Base-by-base conservation (phyloP, 1,284 basidiomycete species). In the Lentinus polychrous region DNA sequence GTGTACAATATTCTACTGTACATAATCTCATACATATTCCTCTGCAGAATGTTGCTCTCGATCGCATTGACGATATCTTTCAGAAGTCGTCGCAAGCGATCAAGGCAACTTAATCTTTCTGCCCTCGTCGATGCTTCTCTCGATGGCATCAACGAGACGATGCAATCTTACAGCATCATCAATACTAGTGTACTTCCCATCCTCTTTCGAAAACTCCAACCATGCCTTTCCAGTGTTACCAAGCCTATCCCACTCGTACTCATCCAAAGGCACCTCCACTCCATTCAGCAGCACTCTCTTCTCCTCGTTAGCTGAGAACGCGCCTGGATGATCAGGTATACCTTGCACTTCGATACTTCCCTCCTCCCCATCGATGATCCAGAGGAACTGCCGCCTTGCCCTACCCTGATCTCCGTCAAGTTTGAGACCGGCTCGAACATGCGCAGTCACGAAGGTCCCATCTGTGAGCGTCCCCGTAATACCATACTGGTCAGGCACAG, bases 321-420 rank as follows among this genome's bases (percentile, higher is more conserved):
- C 34, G 22, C 17, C 6, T 6, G 10, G 6, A 22, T 40, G 17
- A 8, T 40, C 17, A 2, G 23, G 39, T n/a, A 59, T 54, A 37
- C 52, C 57, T 48, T 66, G 61, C 3, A 70, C 22, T 22, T 58
- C 51, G 45, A 70, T 62, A 3, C 54, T 54, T 0, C 68, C 66
- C 1, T 64, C 60, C 39, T 70, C 68, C 8, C 68, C 68, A 38
- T 70, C 64, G 39, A 71, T 68, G 41, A 58, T 54, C 67, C 68
- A 70, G 1, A 59, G 17, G 36, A 67, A 60, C 22, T 55, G 58
- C 3, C 55, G 56, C n/a, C 49, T 50, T 22, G 42, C 53, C 3
- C 22, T 40, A 7, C 6, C n/a, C 12, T 23, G 17, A 27, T 43
- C 43, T 35, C 47, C 12, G 43, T 24, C 17, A 23, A n/a, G 34